Evolutionary conservation across 1,284 basidiomycete genomes (phyloP), one percentile per base, ranked within the genome.

Genomic region (Wolfiporia cocos): DNA sequence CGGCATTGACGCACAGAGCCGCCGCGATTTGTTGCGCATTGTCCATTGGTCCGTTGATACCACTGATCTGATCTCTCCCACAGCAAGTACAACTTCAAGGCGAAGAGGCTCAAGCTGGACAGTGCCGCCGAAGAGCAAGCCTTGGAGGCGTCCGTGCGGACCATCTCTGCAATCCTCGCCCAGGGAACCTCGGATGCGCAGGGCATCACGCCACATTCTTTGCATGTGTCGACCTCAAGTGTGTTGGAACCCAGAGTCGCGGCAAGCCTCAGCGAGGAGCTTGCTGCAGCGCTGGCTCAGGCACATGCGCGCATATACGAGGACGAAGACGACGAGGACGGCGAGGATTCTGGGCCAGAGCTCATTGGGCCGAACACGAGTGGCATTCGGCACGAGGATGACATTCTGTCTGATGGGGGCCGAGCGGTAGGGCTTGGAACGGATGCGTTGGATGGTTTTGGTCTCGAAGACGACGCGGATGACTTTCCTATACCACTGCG

Each of bases 41-140:
- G 9, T 34, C 32, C 7, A 7, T 18, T 9, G 11, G 7, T 34
- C 22, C 18, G 24, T 5, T 37, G 15, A 28, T 12, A 28, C 5
- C n/a, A 5, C 17, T 9, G 18, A 19, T 7, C 20, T 35, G 34
- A 52, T 29, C 61, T 38, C 55, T 40, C 29, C 29, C 15, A 7
- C 53, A 87, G 84, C 48, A 81, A 78, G 68, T 86, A 86, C 58
- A 83, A 72, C 51, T 86, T 86, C 59, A 85, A 82, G 56, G 70
- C 78, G 12, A 86, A 85, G 54, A 73, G 76, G 46, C 73, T 74
- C 42, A 78, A 73, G 53, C 53, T 77, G 22, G 63, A 69, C 20
- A 73, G 74, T 21, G 65, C 66, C 7, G 73, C 71, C 3, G 62
- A 67, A 14, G 67, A 68, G 24, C 62, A 67, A 26, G 71, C 76